Percentiles rank a stretch among this genome's conserved stretches.
These are phyloP conservation scores for Neckera pumila DNA, from an alignment of 225 moss, liverwort and hornwort species.

Conservation along the genomic window DNA sequence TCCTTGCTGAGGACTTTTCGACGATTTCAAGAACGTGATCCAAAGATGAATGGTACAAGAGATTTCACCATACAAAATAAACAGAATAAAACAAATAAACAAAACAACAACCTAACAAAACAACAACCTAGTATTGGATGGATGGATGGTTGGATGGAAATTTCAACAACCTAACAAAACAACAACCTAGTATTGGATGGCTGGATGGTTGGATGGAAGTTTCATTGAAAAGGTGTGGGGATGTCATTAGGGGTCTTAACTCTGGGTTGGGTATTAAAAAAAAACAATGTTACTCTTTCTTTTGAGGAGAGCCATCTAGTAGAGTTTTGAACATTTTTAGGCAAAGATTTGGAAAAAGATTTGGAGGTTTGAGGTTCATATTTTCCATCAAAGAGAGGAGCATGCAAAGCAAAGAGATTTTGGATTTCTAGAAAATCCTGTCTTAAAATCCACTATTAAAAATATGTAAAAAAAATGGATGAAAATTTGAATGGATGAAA, in stretches of 20 bases:
- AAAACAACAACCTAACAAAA: too few species aligned
- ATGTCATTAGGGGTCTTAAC: neutral
- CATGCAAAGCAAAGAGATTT: accelerated
- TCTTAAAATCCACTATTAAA: accelerated
- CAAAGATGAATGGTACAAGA: too few species aligned
- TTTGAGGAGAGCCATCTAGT: accelerated
- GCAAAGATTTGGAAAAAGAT: neutral
- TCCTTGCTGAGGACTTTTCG: too few species aligned
- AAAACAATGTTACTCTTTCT: accelerated
- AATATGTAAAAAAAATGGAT: neutral
- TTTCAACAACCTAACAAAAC: too few species aligned
- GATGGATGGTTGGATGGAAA: too few species aligned
- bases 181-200: too few species aligned
- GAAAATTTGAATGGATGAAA: neutral
- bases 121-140: too few species aligned
- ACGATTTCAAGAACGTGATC: too few species aligned
- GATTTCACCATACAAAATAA: too few species aligned
- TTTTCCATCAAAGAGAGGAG: too few species aligned
- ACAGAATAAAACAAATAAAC: too few species aligned
- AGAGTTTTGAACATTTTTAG: accelerated
- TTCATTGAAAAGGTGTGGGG: neutral
- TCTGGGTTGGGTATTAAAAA: neutral
- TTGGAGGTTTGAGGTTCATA: neutral
- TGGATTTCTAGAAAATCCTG: neutral
- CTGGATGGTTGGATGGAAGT: too few species aligned